Conservation (phyloP, 1,284 basidiomycete species). For the Ceratobasidium sp. region DNA sequence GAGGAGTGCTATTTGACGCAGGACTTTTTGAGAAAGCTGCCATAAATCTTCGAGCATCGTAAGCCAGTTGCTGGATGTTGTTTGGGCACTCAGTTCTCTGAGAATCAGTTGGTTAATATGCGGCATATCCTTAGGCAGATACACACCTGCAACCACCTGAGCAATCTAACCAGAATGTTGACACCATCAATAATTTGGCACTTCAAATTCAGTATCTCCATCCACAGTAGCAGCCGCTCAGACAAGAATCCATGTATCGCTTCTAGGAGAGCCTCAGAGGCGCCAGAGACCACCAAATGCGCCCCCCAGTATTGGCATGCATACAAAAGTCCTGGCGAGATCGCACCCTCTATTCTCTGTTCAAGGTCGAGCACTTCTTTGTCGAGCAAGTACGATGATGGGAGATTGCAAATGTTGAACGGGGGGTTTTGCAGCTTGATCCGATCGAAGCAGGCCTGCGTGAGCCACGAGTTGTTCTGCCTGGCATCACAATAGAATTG, state of each 20-base stretch:
- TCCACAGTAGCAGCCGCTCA: slow-evolving; percentile 1
- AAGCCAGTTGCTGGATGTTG: neutral
- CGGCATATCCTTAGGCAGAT: neutral
- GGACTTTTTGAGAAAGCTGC: neutral
- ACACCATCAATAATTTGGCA: neutral
- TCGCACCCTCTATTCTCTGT: neutral
- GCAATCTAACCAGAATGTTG: neutral
- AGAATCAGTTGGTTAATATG: neutral
- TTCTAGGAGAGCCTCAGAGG: neutral
- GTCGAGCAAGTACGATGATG: slow-evolving; percentile 12
- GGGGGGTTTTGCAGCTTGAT: neutral
- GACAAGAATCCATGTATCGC: neutral
- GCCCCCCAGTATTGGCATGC: slow-evolving; percentile 20
- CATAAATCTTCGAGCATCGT: neutral
- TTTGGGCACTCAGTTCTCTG: neutral
- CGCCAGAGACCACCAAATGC: neutral
- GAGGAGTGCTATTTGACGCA: neutral
- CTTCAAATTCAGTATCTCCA: slow-evolving; percentile 29
- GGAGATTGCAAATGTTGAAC: slow-evolving; percentile 21
- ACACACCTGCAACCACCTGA: neutral
- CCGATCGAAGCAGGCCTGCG: slow-evolving; percentile 1
- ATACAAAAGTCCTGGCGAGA: slow-evolving; percentile 15
- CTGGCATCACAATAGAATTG: neutral
- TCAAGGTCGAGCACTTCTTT: slow-evolving; percentile 20
- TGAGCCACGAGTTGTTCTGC: neutral